These are phyloP conservation scores for Ceratonia siliqua DNA, from an alignment of 306 rosid genomes.

Conservation along the genomic window DNA sequence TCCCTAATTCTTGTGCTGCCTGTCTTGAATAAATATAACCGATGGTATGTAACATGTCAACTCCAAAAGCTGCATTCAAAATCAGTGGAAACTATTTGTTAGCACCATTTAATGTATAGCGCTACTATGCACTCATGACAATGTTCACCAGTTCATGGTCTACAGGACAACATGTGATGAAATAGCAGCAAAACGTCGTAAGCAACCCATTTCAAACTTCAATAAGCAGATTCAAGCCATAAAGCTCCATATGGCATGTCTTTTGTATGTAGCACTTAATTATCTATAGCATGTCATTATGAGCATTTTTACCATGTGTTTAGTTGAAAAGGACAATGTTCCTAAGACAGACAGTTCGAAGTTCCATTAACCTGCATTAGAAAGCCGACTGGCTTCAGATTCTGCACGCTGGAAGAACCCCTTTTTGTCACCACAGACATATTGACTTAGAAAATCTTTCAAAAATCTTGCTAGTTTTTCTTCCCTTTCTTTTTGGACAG, in stretches of 20 bases:
- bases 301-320: neutral
- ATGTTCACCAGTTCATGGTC: neutral
- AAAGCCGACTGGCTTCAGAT: conserved; percentile 84
- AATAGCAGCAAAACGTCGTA: neutral
- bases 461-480: conserved; percentile 73
- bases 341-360: conserved; percentile 2
- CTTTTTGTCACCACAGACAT: conserved; percentile 68
- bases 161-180: neutral
- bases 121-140: neutral
- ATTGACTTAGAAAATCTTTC: conserved; percentile 64
- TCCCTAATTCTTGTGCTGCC: conserved; percentile 94
- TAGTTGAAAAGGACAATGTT: neutral
- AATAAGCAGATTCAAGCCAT: neutral
- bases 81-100: conserved; percentile 17
- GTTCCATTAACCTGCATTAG: conserved; percentile 65
- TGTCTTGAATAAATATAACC: conserved; percentile 87
- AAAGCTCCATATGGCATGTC: conserved; percentile 3
- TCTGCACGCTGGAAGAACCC: conserved; percentile 73
- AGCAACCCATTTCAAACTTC: conserved; percentile 16
- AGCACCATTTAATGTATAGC: neutral
- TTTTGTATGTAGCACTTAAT: neutral
- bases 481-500: conserved; percentile 86
- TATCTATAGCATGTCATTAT: conserved; percentile 13
- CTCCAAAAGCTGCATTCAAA: conserved; percentile 69
- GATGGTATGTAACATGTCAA: conserved; percentile 68